Conservation (phyloP, 1,284 basidiomycete species). For the Vanrija pseudolonga region DNA sequence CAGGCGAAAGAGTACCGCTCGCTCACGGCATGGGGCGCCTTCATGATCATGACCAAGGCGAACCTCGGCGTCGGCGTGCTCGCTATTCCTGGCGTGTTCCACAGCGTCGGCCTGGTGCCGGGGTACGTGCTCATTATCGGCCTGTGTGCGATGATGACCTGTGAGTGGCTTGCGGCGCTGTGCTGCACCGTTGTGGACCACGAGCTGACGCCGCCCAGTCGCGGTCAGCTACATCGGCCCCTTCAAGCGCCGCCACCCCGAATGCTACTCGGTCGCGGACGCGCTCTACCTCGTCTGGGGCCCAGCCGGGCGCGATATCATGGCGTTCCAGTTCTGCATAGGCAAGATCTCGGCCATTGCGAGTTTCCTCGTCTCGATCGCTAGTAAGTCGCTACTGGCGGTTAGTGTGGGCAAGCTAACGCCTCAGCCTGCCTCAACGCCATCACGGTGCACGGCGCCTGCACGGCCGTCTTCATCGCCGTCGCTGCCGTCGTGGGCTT, state of each 20-base stretch:
- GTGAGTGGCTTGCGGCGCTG: slow-evolving; percentile 14
- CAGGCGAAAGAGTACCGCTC: slow-evolving; percentile 2
- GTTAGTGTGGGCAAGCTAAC: not conserved
- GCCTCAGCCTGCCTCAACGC: slow-evolving; percentile 21
- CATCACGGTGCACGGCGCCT: slow-evolving; percentile 25
- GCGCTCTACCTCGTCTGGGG: not conserved
- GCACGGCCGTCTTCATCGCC: slow-evolving; percentile 30
- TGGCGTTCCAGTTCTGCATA: slow-evolving; percentile 11
- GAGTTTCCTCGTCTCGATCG: slow-evolving; percentile 17
- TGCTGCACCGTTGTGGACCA: too few relatives aligned
- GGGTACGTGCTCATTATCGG: slow-evolving; percentile 49
- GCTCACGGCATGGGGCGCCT: slow-evolving; percentile 4
- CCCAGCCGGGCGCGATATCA: not conserved
- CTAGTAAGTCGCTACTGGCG: slow-evolving; percentile 18
- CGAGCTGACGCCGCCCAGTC: slow-evolving; percentile 16
- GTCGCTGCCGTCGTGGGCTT: slow-evolving; percentile 23
- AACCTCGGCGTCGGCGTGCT: slow-evolving; percentile 60
- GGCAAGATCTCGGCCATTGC: slow-evolving; percentile 21
- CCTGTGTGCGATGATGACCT: slow-evolving; percentile 44
- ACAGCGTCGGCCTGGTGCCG: slow-evolving; percentile 56
- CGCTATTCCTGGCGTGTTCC: slow-evolving; percentile 56
- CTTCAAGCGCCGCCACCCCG: slow-evolving; percentile 18
- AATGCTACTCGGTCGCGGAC: slow-evolving; percentile 2
- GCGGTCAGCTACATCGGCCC: slow-evolving; percentile 3
- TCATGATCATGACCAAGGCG: slow-evolving; percentile 58